Base-by-base conservation (phyloP, 169 alveolate genomes). In the Theileria sp. region DNA sequence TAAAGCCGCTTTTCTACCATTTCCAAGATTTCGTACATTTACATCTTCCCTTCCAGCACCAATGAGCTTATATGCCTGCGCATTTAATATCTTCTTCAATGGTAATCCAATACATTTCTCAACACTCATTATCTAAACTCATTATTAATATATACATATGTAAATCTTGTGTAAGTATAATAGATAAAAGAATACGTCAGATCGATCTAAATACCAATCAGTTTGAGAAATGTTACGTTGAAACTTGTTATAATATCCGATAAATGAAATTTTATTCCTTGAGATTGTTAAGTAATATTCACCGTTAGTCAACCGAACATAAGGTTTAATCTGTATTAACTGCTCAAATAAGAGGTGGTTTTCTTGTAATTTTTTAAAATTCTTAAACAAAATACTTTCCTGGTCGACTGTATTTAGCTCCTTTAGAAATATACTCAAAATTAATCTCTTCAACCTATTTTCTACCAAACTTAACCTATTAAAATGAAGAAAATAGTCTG, bases 21-120 rank as follows among this genome's bases (percentile, higher is more conserved):
- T 66, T 0, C 96, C 96, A 6, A 87, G 84, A 88, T 91, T 93
- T 60, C 96, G 51, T 6, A 93, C 96, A 75, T 93, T 95, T 32
- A 86, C 71, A 75, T 93, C 96, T 69, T 93, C 95, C 51, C 96
- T 81, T 15, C 96, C 85, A 44, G 80, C 76, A 67, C 81, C 84
- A 77, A 81, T 71, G 34, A 81, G 72, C 56, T 81, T 81, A 61
- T 71, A 81, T 30, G 54, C 32, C 65, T 32, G 19, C 0, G 75
- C 78, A 10, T 65, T 15, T 62, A 76, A 71, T 21, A 81, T 19
- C 58, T 60, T 36, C 49, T 50, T 54, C 56, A 81, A 34, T 12
- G 84, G 84, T 17, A 49, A 19, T 51, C 87, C 77, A 10, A 81
- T 21, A 60, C 83, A 71, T 21, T 81, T 82, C 36, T 81, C 88